Percentiles rank a stretch among this genome's conserved stretches.
Evolutionary conservation across 208 protist genomes (phyloP).

Genomic region (Trypanosomatidae sp.): DNA sequence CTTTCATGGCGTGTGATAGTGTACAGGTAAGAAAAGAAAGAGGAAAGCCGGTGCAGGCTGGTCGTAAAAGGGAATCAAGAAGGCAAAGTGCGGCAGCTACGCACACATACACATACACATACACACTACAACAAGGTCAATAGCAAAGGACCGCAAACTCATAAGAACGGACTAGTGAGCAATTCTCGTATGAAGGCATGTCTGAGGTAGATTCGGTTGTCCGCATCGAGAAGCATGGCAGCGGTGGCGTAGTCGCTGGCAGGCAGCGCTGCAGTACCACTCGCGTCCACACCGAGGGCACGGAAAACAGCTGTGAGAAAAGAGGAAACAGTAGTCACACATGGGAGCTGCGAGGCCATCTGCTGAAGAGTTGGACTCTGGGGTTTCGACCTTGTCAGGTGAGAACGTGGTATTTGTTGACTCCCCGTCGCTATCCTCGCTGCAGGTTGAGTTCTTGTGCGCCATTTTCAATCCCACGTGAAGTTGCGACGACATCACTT

Average conservation of each 20-base stretch:
- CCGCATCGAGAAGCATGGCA: conserved; percentile 45
- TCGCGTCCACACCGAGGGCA: conserved; percentile 55
- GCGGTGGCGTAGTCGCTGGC: conserved; percentile 45
- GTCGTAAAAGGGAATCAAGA: background rate
- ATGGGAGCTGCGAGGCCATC: conserved; percentile 15
- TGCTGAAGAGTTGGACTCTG: background rate
- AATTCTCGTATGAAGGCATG: background rate
- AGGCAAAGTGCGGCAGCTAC: background rate
- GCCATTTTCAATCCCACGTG: background rate
- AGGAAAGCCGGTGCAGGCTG: background rate
- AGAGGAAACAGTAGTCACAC: conserved; percentile 70
- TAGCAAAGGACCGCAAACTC: background rate
- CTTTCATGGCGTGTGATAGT: background rate
- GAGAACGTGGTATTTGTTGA: no score
- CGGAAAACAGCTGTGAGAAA: conserved; percentile 32
- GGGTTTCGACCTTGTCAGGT: background rate
- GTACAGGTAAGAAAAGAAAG: background rate
- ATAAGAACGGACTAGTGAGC: background rate
- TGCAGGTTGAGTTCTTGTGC: background rate
- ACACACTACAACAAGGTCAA: background rate
- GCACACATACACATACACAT: background rate
- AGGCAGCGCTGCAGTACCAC: conserved; percentile 76
- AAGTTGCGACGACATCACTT: background rate
- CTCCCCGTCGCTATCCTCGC: background rate
- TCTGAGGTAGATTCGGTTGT: background rate